Evolutionary conservation across 2,329 filamentous ascomycete genomes (phyloP), one percentile per base, ranked within the genome.

Genomic region (Teratosphaeria pseudoeucalypti): DNA sequence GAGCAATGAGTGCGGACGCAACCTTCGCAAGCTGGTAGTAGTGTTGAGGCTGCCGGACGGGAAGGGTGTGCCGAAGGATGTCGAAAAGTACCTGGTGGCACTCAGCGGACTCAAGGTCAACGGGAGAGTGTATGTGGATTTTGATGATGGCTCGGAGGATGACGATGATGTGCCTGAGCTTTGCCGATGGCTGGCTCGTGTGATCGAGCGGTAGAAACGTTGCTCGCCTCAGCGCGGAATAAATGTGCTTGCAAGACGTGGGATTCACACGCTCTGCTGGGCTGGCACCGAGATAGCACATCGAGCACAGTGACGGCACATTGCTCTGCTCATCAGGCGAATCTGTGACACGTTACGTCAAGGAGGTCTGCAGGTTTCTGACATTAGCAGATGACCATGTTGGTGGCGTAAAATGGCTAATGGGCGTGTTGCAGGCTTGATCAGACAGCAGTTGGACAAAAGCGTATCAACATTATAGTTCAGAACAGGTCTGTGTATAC

Each of bases 401-500:
- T 19, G 19, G 6, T 49, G n/a, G 43, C 9, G 23, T 16, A 19
- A 23, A 49, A n/a, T 26, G 23, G 43, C 43, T 6, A 49, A 14
- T n/a, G 53, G 12, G 53, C 10, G 34, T 6, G 26, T 54, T 26
- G 19, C 32, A 26, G 19, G 37, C 12, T 32, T 16, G 34, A 32
- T 71, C 68, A 71, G 68, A 71, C 68, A 71, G 68, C 68, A 71
- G 68, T 71, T 71, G 68, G 68, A 70, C 65, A 66, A 70, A 63
- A 67, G 59, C 64, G 61, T 62, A 65, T 69, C 68, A 58, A 68
- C 68, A 70, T 61, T 52, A 52, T 55, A 52, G 55, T 71, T 71
- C 66, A 65, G 68, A 68, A 64, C 66, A 71, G 67, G 67, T 70
- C 67, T 71, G 67, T 69, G 66, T 64, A 57, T 63, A 37, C 27